These are phyloP conservation scores for Talaromyces sp. DNA, from an alignment of 2,329 filamentous ascomycete genomes.

Conservation along the genomic window DNA sequence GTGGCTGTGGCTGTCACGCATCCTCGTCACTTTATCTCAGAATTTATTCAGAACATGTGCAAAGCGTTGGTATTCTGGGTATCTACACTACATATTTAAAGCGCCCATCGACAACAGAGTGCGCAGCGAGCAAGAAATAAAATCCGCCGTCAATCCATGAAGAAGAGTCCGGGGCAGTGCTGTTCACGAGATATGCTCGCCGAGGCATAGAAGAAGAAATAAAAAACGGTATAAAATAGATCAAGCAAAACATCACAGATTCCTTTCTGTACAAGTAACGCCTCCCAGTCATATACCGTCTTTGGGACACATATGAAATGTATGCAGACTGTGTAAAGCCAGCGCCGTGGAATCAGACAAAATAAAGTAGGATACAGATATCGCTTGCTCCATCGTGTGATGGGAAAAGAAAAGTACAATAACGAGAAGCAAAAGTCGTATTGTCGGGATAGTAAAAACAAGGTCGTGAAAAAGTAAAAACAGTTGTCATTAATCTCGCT, in stretches of 20 bases:
- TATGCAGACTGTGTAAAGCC: not conserved
- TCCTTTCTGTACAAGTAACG: conserved; percentile 1
- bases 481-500: conserved; percentile 6
- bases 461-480: not conserved
- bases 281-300: not conserved
- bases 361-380: conserved; percentile 8
- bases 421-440: not conserved
- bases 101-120: not conserved
- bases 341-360: conserved; percentile 3
- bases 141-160: not conserved
- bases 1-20: not conserved
- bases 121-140: not conserved
- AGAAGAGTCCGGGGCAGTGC: not conserved
- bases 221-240: conserved; percentile 8
- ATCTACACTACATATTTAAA: conserved; percentile 13
- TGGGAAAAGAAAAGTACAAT: conserved; percentile 5
- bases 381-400: not conserved
- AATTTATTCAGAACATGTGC: not conserved
- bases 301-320: not conserved
- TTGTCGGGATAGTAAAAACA: not conserved
- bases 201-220: conserved; percentile 3
- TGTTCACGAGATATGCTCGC: not conserved
- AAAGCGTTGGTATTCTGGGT: conserved; percentile 4
- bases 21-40: not conserved
- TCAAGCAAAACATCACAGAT: not conserved